phyloP scores from a whole-genome alignment of 306 rosid genomes.

The Rosa persica region DNA sequence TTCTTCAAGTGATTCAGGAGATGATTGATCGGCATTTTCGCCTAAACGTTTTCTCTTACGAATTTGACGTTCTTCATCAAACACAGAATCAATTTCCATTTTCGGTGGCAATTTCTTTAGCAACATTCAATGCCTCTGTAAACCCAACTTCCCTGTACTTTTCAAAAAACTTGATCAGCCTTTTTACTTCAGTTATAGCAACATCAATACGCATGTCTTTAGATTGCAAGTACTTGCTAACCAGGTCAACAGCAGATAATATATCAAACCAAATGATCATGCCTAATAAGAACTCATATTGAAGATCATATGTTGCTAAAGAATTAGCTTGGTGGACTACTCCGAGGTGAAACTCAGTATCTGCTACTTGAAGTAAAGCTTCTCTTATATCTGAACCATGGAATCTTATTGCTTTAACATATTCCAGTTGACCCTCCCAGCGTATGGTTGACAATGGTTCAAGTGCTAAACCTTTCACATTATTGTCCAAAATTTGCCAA shows the following conservation, averaged over 20 bases:
- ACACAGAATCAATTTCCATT: constrained; percentile 4
- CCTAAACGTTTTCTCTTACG: neutral
- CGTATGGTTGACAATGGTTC: neutral
- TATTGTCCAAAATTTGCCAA: neutral
- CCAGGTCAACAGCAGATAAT: neutral
- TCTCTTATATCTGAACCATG: constrained; percentile 14
- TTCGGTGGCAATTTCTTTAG: neutral
- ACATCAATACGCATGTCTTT: neutral
- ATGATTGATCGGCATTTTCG: neutral
- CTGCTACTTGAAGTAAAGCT: constrained; percentile 6
- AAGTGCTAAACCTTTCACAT: neutral
- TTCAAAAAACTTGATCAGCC: neutral
- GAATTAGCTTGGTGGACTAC: neutral
- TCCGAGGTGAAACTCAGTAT: neutral
- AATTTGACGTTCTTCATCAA: neutral
- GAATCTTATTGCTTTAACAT: constrained; percentile 2
- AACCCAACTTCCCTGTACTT: neutral
- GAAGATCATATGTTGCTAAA: neutral
- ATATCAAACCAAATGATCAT: constrained; percentile 9
- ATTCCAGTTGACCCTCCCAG: constrained; percentile 4
- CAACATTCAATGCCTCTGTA: neutral
- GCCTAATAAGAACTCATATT: constrained; percentile 1
- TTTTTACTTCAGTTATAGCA: constrained; percentile 2
- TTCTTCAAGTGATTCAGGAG: constrained; percentile 3
- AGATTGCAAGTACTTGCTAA: neutral